Percentiles rank a stretch among this genome's conserved stretches.
Conservation (phyloP, 495 filamentous ascomycete genomes). For the Filosporella fistucella region DNA sequence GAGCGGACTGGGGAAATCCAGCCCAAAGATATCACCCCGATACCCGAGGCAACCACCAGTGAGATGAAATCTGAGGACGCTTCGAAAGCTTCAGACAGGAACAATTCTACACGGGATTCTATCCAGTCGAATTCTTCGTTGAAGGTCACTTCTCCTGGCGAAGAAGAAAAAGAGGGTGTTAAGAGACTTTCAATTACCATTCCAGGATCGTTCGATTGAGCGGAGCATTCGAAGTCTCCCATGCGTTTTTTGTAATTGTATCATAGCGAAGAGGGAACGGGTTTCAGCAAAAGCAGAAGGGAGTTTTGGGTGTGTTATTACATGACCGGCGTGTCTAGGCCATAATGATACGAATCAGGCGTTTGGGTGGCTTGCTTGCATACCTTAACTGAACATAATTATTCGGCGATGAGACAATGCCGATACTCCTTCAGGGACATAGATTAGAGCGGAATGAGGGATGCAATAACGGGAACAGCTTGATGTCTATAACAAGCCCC, state of each 20-base stretch:
- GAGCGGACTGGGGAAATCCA: constrained; percentile 19
- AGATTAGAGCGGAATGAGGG: too few relatives aligned
- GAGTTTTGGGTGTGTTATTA: background rate
- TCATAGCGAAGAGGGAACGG: constrained; percentile 1
- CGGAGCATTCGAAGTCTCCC: background rate
- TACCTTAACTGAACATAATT: constrained; percentile 17
- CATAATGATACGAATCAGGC: background rate
- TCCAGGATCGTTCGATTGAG: constrained; percentile 18
- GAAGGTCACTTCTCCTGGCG: constrained; percentile 4
- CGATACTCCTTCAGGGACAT: too few relatives aligned
- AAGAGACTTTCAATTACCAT: constrained; percentile 25
- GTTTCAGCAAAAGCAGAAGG: constrained; percentile 3
- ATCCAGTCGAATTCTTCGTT: constrained; percentile 17
- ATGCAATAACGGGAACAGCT: too few relatives aligned
- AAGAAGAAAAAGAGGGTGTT: constrained; percentile 9
- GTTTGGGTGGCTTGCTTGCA: constrained; percentile 10
- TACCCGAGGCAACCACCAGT: background rate
- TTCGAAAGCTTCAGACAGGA: background rate
- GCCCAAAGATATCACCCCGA: constrained; percentile 22
- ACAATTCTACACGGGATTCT: constrained; percentile 7
- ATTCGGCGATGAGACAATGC: too few relatives aligned
- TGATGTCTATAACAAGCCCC: too few relatives aligned
- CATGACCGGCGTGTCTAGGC: background rate
- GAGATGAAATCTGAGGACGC: background rate
- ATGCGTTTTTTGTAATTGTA: constrained; percentile 5